These are phyloP conservation scores for Aspergillus sp. DNA, from an alignment of 2,329 filamentous ascomycete genomes.

Conservation along the genomic window DNA sequence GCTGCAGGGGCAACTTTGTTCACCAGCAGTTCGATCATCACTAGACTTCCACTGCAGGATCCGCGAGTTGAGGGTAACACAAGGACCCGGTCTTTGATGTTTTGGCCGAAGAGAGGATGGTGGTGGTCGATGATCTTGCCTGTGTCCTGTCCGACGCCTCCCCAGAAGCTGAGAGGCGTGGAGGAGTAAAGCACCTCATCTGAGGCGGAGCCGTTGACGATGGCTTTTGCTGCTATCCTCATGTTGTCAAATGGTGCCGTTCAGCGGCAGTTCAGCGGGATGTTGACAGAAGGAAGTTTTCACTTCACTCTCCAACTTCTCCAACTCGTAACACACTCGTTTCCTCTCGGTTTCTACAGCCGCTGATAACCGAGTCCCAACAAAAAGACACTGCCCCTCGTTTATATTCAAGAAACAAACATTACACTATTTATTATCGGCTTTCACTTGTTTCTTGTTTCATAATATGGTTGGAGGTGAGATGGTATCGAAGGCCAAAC, in stretches of 20 bases:
- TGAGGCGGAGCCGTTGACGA: conserved; percentile 19
- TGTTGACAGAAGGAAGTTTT: neutral
- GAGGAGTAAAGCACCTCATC: conserved; percentile 31
- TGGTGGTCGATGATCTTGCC: conserved; percentile 47
- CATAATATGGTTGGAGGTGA: too few relatives aligned
- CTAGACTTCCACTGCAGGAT: conserved; percentile 48
- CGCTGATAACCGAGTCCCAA: too few relatives aligned
- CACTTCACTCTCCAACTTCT: too few relatives aligned
- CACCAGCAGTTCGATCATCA: conserved; percentile 48
- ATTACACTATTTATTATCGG: too few relatives aligned
- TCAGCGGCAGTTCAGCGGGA: neutral
- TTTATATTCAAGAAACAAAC: too few relatives aligned
- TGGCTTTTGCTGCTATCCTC: neutral
- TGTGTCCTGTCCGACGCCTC: conserved; percentile 42
- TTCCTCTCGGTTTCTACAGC: too few relatives aligned
- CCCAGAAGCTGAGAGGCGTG: conserved; percentile 47
- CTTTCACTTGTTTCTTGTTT: too few relatives aligned
- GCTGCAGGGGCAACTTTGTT: conserved; percentile 40
- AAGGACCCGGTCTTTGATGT: conserved; percentile 36
- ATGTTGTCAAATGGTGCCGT: neutral
- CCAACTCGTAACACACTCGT: too few relatives aligned
- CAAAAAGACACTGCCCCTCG: too few relatives aligned
- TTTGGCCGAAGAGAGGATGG: conserved; percentile 40
- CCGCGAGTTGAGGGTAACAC: conserved; percentile 49
- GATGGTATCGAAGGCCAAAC: too few relatives aligned